These are phyloP conservation scores for Vaccinium corymbosum DNA, from an alignment of 148 eudicot species.

Conservation along the genomic window DNA sequence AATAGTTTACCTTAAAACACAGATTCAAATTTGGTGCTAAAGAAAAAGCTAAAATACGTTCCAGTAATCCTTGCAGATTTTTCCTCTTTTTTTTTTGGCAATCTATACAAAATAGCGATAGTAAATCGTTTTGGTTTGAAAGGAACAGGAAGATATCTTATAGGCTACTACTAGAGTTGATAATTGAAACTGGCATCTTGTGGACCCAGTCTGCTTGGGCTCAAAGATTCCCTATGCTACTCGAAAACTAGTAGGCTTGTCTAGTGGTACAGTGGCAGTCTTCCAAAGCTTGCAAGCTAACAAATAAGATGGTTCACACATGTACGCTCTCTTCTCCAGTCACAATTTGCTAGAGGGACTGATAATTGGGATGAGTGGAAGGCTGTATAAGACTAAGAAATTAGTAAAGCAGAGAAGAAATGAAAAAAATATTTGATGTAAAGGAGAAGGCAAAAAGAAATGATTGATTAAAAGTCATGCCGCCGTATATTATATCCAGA, in stretches of 20 bases:
- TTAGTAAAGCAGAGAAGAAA: not conserved
- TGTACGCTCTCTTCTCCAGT: not conserved
- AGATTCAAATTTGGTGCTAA: not conserved
- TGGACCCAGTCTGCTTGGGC: not conserved
- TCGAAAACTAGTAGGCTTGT: not conserved
- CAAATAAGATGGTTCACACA: not conserved
- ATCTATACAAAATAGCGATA: not conserved
- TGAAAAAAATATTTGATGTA: not conserved
- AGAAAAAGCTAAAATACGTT: not conserved
- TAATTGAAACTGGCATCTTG: not conserved
- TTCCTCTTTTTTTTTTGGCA: not conserved
- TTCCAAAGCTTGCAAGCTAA: not conserved
- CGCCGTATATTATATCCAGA: not conserved
- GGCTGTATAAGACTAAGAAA: not conserved
- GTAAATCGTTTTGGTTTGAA: not conserved
- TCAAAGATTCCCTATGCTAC: not conserved
- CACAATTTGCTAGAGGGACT: not conserved
- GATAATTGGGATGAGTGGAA: not conserved
- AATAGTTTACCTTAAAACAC: not conserved
- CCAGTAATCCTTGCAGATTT: not conserved
- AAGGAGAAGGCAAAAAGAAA: not conserved
- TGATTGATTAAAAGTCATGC: not conserved
- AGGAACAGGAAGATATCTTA: not conserved
- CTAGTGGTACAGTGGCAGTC: not conserved
- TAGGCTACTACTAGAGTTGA: not conserved